Percentiles rank a stretch among this genome's conserved stretches.
Evolutionary conservation across 1,284 basidiomycete species (phyloP).

Genomic region (Sphaerobolus stellatus): DNA sequence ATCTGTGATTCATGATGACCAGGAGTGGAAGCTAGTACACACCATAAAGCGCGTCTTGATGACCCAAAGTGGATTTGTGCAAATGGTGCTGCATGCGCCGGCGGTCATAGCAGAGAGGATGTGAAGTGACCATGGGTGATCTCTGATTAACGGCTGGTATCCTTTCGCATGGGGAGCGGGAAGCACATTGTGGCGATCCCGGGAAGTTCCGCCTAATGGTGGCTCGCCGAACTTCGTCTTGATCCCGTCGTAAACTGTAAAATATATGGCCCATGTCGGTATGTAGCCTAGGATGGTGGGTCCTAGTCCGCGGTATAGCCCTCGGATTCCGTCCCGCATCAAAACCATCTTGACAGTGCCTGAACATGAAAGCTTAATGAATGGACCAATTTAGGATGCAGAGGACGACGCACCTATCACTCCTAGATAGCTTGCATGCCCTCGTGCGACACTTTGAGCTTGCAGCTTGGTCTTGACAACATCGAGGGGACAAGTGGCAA

Average conservation of each 20-base stretch:
- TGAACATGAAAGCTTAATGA: constrained; percentile 32
- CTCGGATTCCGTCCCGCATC: constrained; percentile 74
- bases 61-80: constrained; percentile 94
- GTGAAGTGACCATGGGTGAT: constrained; percentile 81
- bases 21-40: neutral
- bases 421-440: constrained; percentile 72
- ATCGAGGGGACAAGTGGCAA: constrained; percentile 96
- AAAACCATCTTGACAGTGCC: constrained; percentile 74
- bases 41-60: constrained; percentile 99
- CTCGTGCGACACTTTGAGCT: constrained; percentile 74
- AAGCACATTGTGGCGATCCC: constrained; percentile 51
- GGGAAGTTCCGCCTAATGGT: constrained; percentile 40
- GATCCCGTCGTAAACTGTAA: constrained; percentile 94
- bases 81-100: constrained; percentile 85
- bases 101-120: constrained; percentile 92
- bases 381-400: constrained; percentile 19
- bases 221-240: constrained; percentile 77
- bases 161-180: constrained; percentile 81
- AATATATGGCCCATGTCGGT: constrained; percentile 98
- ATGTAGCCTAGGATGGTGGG: constrained; percentile 95
- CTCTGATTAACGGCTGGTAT: constrained; percentile 71
- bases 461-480: constrained; percentile 97
- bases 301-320: constrained; percentile 90
- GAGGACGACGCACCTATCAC: constrained; percentile 58
- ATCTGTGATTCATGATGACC: neutral